phyloP scores from a whole-genome alignment of 164 flowering plant genomes.

The Tetrastigma voinierianum region DNA sequence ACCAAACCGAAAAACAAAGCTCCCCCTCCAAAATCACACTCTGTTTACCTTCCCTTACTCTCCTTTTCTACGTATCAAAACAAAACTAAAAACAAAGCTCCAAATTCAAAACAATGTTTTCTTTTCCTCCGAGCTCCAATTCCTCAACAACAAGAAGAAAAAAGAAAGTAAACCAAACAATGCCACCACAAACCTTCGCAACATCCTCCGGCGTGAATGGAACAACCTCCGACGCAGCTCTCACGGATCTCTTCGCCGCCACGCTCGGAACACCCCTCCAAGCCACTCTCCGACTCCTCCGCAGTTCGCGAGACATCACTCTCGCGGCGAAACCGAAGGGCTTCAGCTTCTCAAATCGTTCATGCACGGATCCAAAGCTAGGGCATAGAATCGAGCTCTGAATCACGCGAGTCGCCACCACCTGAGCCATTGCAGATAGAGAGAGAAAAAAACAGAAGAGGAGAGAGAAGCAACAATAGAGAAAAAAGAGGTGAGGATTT shows the following conservation, averaged over 20 bases:
- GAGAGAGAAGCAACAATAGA: constrained; percentile 1
- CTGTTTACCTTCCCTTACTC: no score
- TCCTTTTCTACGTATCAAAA: no score
- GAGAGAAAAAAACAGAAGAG: no score
- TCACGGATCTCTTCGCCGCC: constrained; percentile 29
- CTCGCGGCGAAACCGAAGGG: constrained; percentile 27
- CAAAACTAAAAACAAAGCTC: no score
- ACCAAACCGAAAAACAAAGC: no score
- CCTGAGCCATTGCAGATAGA: constrained; percentile 40
- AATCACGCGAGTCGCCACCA: constrained; percentile 39
- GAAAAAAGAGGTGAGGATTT: background rate
- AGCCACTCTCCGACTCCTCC: constrained; percentile 13
- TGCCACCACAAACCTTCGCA: constrained; percentile 23
- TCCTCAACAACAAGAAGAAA: background rate
- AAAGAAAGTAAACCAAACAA: background rate
- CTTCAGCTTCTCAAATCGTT: constrained; percentile 35
- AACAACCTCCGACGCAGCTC: constrained; percentile 25
- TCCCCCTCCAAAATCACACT: no score
- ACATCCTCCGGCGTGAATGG: constrained; percentile 51
- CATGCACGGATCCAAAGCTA: constrained; percentile 31
- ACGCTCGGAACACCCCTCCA: constrained; percentile 13
- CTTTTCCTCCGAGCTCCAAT: no score
- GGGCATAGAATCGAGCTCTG: constrained; percentile 26
- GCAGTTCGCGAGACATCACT: constrained; percentile 15
- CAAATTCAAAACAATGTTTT: no score